Base-by-base conservation (phyloP, 176 grass and related monocot genomes). In the Oryza longistaminata region DNA sequence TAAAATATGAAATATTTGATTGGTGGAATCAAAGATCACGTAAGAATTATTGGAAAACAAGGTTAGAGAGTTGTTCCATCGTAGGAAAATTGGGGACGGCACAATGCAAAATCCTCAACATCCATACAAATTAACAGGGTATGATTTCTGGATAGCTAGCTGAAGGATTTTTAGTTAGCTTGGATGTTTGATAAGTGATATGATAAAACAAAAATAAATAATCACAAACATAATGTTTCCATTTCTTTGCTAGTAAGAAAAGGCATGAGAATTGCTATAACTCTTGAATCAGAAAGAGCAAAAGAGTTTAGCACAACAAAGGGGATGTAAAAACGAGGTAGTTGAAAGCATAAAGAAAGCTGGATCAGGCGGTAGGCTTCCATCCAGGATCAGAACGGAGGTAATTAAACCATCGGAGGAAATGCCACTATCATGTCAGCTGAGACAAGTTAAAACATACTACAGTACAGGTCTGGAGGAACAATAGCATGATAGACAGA, bases 391-490 rank as follows among this genome's bases (percentile, higher is more conserved):
- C 21, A 24, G 16, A 62, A 22, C 21, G 52, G 52, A 62, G 24
- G 58, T 24, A 13, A 11, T 24, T 62, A 58, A 58, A 19, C 52
- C 52, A 62, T 62, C 2, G 2, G 58, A 9, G n/a, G 9, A 62
- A 24, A 24, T 62, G 7, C 55, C 55, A 60, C 19, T 62, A 72
- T 71, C 33, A 66, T 66, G 66, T 34, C 68, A 76, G 27, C 9
- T 27, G 49, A 76, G 53, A 77, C 21, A 88, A n/a, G 50, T 78
- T 78, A 71, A 79, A 62, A 27, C 19, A 73, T 34, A 42, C 0
- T 66, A 75, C 40, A 84, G 45, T 45, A 40, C 0, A 71, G 9
- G 27, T 9, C 3, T 10, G 19, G 44, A 61, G 55, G 26, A 75
- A 71, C 6, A 70, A 60, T 24, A 53, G 64, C 42, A 68, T 65